Evolutionary conservation across 805 yeast genomes (phyloP), one percentile per base, ranked within the genome.

Genomic region (Metschnikowia reukaufii): DNA sequence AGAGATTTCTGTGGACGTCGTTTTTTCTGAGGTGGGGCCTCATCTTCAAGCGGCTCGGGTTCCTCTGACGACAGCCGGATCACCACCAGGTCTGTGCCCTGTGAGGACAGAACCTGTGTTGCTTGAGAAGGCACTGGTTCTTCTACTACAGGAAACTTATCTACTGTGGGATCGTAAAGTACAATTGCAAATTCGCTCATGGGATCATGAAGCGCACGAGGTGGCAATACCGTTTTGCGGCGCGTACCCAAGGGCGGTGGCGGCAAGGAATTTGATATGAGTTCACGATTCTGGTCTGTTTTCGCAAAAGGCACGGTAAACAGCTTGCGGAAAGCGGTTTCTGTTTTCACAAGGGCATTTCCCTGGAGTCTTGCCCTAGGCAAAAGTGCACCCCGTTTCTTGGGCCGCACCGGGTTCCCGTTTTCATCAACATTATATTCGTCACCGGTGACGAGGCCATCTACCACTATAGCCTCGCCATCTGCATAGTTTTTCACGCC

Each of bases 191-290:
- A 83, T 63, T 94, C 97, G 50, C 85, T 90, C 36, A 84, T 76
- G 0, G 99, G 99, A 67, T 94, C 99, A 62, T 92, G 95, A n/a
- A 94, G 73, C 1, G 99, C 95, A 48, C 90, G 71, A 4, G 98
- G 96, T n/a, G 88, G 86, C 44, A 88, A 67, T 1, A 79, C 72
- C 1, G 82, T 77, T 51, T 81, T 79, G 32, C 85, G 78, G 51
- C 85, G 79, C 48, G 90, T 89, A 0, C 99, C 99, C 49, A 92
- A 71, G 0, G 96, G 87, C 0, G 95, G 88, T 0, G 96, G 91
- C 1, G 90, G 77, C 40, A 73, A 66, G 40, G 55, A 59, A 48
- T 36, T 51, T 20, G 58, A 54, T 40, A 62, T 60, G 36, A 63
- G 68, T 36, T 68, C 65, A 30, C 64, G 66, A 42, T 66, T 66